Conservation (phyloP, 768 basidiomycete species). For the Boletus sp. region DNA sequence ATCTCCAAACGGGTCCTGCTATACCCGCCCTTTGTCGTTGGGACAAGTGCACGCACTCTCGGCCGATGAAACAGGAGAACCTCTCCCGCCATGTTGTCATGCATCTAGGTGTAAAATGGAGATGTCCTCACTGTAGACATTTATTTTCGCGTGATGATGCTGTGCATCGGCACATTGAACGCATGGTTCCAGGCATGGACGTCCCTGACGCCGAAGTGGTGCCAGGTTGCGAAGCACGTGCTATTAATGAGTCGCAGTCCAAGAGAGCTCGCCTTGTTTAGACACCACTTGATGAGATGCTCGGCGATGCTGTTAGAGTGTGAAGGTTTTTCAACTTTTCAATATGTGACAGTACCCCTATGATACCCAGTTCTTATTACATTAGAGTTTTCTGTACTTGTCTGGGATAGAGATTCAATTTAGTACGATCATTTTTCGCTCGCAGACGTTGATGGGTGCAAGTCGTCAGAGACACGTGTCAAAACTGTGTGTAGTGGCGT, state of each 20-base stretch:
- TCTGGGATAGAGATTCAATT: not conserved
- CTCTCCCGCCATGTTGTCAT: slow-evolving; percentile 30
- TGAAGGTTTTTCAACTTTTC: not conserved
- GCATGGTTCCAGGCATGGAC: slow-evolving; percentile 23
- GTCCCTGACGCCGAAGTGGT: slow-evolving; percentile 24
- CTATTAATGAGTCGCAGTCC: slow-evolving; percentile 2
- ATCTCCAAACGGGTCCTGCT: slow-evolving; percentile 14
- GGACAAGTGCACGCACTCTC: slow-evolving; percentile 21
- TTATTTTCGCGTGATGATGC: slow-evolving; percentile 33
- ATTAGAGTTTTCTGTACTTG: not conserved
- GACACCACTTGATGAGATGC: not conserved
- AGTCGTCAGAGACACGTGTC: not conserved
- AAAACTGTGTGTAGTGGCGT: not conserved
- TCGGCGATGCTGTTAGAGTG: not conserved
- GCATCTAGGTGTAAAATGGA: slow-evolving; percentile 31
- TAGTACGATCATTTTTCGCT: not conserved
- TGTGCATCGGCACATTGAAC: slow-evolving; percentile 30
- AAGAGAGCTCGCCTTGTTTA: slow-evolving; percentile 6
- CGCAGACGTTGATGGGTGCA: not conserved
- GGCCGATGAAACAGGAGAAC: slow-evolving; percentile 31
- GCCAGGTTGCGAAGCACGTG: slow-evolving; percentile 15
- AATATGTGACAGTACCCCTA: not conserved
- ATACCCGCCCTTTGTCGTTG: slow-evolving; percentile 20
- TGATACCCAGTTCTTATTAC: slow-evolving; percentile 9
- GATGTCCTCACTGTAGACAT: slow-evolving; percentile 24